Percentiles rank a stretch among this genome's conserved stretches.
Evolutionary conservation across 805 yeast species (phyloP).

Genomic region (Metschnikowia gelsemii): DNA sequence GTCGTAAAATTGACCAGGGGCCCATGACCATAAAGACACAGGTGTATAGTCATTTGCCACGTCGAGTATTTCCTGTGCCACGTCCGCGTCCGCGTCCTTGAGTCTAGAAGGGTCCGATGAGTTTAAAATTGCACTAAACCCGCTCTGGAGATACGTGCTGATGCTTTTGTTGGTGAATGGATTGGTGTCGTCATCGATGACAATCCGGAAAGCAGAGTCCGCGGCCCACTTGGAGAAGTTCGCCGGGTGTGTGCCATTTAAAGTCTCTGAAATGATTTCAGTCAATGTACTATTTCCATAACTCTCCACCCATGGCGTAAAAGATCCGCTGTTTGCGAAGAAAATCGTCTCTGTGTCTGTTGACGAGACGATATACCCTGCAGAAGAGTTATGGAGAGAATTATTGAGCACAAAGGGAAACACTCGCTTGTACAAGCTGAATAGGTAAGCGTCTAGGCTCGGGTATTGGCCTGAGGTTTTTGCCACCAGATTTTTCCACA

Average conservation of each 20-base stretch:
- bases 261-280: constrained; percentile 5
- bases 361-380: constrained; percentile 25
- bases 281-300: constrained; percentile 2
- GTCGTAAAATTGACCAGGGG: constrained; percentile 48
- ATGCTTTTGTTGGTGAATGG: constrained; percentile 43
- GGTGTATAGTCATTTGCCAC: constrained; percentile 31
- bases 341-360: constrained; percentile 25
- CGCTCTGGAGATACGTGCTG: constrained; percentile 47
- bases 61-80: constrained; percentile 4
- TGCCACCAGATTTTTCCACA: background rate
- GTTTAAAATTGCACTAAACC: constrained; percentile 64
- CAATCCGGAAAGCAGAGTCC: constrained; percentile 27
- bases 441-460: constrained; percentile 27
- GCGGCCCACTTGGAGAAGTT: constrained; percentile 6
- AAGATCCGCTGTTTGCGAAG: constrained; percentile 7
- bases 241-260: background rate
- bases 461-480: constrained; percentile 27
- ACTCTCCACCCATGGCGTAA: constrained; percentile 12
- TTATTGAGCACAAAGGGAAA: constrained; percentile 27
- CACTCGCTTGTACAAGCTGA: constrained; percentile 28
- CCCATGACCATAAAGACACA: constrained; percentile 73
- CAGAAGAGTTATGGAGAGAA: constrained; percentile 19
- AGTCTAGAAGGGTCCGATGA: constrained; percentile 22
- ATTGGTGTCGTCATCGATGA: constrained; percentile 32
- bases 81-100: no score